phyloP scores from a whole-genome alignment of 2,329 filamentous ascomycete species.

The Cytospora chrysosperma region DNA sequence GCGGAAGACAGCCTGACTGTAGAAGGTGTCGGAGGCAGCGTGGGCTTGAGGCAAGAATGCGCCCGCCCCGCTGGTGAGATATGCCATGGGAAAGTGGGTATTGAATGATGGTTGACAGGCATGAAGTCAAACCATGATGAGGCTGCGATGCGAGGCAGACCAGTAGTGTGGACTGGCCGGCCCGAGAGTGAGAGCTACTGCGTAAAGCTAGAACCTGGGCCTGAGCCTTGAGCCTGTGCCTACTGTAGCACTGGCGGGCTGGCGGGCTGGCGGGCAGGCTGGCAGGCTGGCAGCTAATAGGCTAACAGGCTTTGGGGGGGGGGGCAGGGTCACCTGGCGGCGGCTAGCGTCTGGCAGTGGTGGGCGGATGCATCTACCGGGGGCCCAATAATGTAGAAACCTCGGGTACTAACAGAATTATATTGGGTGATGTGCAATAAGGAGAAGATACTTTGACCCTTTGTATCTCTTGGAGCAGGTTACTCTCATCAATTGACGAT shows the following conservation, averaged over 20 bases:
- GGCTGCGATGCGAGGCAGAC: neutral
- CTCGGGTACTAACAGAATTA: neutral
- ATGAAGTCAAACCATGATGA: constrained; percentile 5
- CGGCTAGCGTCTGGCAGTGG: neutral
- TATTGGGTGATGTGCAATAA: neutral
- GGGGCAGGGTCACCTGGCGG: neutral
- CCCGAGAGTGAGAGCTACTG: neutral
- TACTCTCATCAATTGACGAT: neutral
- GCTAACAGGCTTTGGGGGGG: no score
- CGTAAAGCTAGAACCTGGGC: neutral
- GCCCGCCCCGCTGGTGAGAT: constrained; percentile 17
- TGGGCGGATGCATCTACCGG: neutral
- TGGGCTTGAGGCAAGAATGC: constrained; percentile 8
- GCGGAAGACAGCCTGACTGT: constrained; percentile 20
- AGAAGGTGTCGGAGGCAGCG: constrained; percentile 5
- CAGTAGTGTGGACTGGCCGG: neutral
- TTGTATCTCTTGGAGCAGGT: neutral
- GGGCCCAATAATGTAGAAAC: neutral
- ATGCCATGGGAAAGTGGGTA: constrained; percentile 19
- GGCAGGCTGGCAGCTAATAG: no score
- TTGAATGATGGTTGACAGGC: constrained; percentile 5
- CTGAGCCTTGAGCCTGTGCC: neutral
- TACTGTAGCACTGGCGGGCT: neutral
- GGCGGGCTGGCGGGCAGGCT: no score
- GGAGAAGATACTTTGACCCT: neutral